phyloP scores from a whole-genome alignment of 306 rosid species.

The Clitoria ternatea region DNA sequence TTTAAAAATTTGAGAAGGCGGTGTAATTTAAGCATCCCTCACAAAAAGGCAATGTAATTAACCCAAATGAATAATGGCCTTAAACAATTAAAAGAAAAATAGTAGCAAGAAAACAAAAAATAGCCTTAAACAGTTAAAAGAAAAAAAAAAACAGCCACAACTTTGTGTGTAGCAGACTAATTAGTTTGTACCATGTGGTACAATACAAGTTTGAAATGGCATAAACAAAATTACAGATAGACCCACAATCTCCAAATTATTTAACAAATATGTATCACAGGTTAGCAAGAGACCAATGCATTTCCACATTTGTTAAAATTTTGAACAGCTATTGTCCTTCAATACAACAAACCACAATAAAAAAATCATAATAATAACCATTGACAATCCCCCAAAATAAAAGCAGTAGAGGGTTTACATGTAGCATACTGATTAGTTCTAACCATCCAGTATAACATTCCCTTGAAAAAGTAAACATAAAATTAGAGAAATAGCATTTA shows the following conservation, averaged over 20 bases:
- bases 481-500: neutral
- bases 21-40: neutral
- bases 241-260: too few species aligned
- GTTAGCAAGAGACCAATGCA: too few species aligned
- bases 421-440: neutral
- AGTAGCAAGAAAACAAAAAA: neutral
- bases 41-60: neutral
- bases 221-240: neutral
- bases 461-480: neutral
- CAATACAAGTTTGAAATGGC: neutral
- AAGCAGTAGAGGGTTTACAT: too few species aligned
- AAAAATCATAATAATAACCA: too few species aligned
- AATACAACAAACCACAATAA: too few species aligned
- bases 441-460: neutral
- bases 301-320: too few species aligned
- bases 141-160: neutral
- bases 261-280: too few species aligned
- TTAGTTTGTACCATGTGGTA: neutral
- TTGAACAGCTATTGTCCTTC: too few species aligned
- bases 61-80: neutral
- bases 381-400: too few species aligned
- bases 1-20: neutral
- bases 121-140: neutral
- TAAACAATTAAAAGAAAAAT: neutral
- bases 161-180: neutral